phyloP scores from a whole-genome alignment of 371 early-diverging fungal genomes.

The Mortierella sp. region DNA sequence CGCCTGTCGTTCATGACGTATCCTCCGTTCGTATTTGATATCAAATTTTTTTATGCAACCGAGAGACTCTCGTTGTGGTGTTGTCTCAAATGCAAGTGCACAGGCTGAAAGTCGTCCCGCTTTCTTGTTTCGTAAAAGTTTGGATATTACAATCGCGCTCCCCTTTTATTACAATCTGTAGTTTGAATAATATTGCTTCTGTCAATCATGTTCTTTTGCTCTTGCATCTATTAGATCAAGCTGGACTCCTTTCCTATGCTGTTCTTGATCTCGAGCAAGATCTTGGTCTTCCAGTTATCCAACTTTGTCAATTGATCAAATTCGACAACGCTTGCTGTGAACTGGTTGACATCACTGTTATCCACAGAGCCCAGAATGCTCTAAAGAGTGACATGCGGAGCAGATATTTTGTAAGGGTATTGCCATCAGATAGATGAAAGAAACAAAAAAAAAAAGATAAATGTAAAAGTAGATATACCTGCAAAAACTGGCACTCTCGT shows the following conservation, averaged over 20 bases:
- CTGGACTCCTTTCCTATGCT: slow-evolving; percentile 74
- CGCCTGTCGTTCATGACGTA: not conserved
- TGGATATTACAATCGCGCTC: not conserved
- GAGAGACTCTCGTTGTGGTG: not conserved
- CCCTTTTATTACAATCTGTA: not conserved
- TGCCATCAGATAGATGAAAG: not conserved
- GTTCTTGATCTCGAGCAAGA: slow-evolving; percentile 92
- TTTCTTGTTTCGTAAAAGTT: not conserved
- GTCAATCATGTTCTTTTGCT: not conserved
- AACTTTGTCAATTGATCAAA: slow-evolving; percentile 91
- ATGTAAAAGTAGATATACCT: slow-evolving; percentile 56
- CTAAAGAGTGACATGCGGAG: slow-evolving; percentile 36
- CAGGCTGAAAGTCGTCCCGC: too few species aligned
- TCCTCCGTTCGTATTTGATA: not conserved
- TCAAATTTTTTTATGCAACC: not conserved
- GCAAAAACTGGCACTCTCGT: slow-evolving; percentile 87
- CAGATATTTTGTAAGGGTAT: not conserved
- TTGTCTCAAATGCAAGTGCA: not conserved
- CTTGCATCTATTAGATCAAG: slow-evolving; percentile 51
- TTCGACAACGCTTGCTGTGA: slow-evolving; percentile 83
- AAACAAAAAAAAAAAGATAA: not conserved
- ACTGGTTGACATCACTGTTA: slow-evolving; percentile 81
- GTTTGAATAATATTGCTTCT: not conserved
- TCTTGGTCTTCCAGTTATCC: slow-evolving; percentile 95
- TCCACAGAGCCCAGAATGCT: slow-evolving; percentile 82